These are phyloP conservation scores for Gossypium lobatum DNA, from an alignment of 441 rosid genomes.

Conservation along the genomic window DNA sequence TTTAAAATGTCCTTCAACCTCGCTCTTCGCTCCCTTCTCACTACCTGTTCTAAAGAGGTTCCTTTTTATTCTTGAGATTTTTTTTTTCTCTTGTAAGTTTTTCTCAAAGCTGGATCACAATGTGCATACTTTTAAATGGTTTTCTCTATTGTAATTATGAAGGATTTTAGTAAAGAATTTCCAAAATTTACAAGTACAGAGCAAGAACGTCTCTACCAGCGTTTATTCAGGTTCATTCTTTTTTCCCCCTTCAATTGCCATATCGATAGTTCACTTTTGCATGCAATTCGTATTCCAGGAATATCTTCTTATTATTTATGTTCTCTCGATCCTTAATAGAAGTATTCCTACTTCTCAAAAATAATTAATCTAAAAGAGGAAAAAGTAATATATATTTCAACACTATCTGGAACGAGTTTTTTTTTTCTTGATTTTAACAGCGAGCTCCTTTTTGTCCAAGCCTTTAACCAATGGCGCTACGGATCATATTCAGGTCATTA, in stretches of 20 bases:
- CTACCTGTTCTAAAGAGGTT: constrained; percentile 49
- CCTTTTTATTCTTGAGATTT: not conserved
- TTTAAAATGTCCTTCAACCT: constrained; percentile 51
- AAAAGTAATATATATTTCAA: not conserved
- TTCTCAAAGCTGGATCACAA: not conserved
- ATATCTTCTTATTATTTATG: not conserved
- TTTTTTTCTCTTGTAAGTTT: not conserved
- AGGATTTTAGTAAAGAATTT: constrained; percentile 44
- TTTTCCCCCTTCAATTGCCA: not conserved
- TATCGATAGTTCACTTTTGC: not conserved
- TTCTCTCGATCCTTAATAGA: not conserved
- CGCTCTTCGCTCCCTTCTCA: constrained; percentile 53
- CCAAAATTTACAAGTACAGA: constrained; percentile 29
- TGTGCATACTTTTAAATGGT: not conserved
- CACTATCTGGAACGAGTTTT: not conserved
- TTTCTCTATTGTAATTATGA: constrained; percentile 1
- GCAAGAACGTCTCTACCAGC: constrained; percentile 33
- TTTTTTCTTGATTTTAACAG: not conserved
- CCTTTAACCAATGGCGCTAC: not conserved
- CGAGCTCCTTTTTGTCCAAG: not conserved
- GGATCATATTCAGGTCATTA: constrained; percentile 37
- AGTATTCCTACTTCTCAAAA: not conserved
- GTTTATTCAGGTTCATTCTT: constrained; percentile 33
- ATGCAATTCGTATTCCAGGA: not conserved
- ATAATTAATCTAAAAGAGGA: not conserved